Conservation (phyloP, 176 grass and related monocot species). For the Avena eriantha region DNA sequence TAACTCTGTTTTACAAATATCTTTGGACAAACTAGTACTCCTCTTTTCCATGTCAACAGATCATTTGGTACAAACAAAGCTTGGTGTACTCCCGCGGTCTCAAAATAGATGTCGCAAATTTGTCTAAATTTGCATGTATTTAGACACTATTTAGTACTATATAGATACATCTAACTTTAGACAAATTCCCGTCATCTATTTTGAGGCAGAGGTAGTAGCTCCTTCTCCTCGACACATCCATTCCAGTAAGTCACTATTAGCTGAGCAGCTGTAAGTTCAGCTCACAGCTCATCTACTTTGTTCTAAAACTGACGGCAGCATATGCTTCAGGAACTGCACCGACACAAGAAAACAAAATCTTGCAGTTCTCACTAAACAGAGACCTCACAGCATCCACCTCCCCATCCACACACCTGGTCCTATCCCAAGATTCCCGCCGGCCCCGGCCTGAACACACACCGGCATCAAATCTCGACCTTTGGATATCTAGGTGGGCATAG, state of each 20-base stretch:
- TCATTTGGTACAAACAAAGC: conserved; percentile 17
- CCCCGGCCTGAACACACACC: background rate
- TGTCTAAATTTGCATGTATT: no score
- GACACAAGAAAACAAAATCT: background rate
- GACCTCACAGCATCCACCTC: background rate
- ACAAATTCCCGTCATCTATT: no score
- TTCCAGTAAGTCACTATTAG: background rate
- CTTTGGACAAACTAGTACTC: conserved; percentile 3
- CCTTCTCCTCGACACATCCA: background rate
- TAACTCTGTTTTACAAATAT: background rate
- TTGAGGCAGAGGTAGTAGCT: background rate
- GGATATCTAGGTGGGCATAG: background rate
- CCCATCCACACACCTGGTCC: background rate
- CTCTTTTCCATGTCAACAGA: conserved; percentile 1
- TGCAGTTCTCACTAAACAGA: background rate
- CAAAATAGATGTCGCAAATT: no score
- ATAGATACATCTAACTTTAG: no score
- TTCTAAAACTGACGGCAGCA: background rate
- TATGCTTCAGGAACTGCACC: background rate
- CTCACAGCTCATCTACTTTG: conserved; percentile 21
- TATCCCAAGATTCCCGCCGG: conserved; percentile 23
- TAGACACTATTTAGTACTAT: no score
- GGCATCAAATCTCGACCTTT: conserved; percentile 17
- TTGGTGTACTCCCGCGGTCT: background rate
- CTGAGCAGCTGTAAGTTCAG: conserved; percentile 12